Percentiles rank a stretch among this genome's conserved stretches.
Conservation (phyloP, 2,329 filamentous ascomycete species). For the Bipolaris sorokiniana region DNA sequence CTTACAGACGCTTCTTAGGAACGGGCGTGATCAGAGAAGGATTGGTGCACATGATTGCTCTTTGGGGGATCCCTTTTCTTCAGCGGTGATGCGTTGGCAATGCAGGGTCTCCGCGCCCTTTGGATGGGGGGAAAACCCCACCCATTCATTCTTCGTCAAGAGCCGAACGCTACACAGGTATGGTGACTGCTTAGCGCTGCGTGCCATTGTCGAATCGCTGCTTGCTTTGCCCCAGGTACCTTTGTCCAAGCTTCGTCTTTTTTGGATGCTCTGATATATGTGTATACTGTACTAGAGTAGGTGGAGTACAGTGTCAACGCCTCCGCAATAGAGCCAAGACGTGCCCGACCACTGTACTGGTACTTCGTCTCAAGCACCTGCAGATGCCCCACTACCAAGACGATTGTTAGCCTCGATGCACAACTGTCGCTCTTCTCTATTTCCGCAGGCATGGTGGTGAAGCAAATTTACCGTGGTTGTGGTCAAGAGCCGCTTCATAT, state of each 20-base stretch:
- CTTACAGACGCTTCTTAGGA: slow-evolving; percentile 28
- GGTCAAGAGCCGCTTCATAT: background rate
- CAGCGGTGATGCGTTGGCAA: slow-evolving; percentile 48
- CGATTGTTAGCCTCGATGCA: background rate
- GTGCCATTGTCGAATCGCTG: slow-evolving; percentile 30
- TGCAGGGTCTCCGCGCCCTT: slow-evolving; percentile 25
- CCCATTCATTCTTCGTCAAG: slow-evolving; percentile 22
- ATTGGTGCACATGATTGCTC: slow-evolving; percentile 36
- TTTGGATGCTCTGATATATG: no score
- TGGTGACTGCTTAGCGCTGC: slow-evolving; percentile 28
- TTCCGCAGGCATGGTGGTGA: background rate
- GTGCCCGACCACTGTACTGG: background rate
- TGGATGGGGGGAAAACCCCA: slow-evolving; percentile 15
- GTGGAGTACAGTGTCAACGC: no score
- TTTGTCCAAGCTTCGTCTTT: slow-evolving; percentile 7
- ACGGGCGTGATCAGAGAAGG: slow-evolving; percentile 36
- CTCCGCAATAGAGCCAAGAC: background rate
- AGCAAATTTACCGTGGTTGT: background rate
- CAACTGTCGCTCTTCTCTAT: background rate
- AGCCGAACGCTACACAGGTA: slow-evolving; percentile 20
- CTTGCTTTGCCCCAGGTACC: slow-evolving; percentile 1
- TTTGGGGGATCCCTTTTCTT: slow-evolving; percentile 22
- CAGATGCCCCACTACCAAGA: background rate
- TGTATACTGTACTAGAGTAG: no score
- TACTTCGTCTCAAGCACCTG: background rate